Evolutionary conservation across 73 alveolate genomes (phyloP).

Genomic region (Uronychia setigera): DNA sequence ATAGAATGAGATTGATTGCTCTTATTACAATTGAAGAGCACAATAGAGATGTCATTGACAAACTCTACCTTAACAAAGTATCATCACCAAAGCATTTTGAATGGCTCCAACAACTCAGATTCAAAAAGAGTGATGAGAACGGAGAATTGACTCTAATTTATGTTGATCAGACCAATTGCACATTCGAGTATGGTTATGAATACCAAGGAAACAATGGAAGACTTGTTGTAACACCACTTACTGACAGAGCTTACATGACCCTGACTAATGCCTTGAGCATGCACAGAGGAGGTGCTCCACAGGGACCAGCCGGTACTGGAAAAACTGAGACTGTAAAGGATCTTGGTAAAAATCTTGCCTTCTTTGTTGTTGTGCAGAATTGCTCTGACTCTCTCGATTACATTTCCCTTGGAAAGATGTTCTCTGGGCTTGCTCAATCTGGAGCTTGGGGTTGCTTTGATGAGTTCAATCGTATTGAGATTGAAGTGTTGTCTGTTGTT

Average conservation of each 20-base stretch:
- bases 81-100: conserved; percentile 89
- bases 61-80: conserved; percentile 43
- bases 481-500: conserved; percentile 99
- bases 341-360: conserved; percentile 99
- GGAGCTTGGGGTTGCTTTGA: conserved; percentile 99
- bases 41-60: conserved; percentile 92
- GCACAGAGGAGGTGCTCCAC: conserved; percentile 99
- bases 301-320: conserved; percentile 99
- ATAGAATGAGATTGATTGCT: conserved; percentile 88
- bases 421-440: conserved; percentile 98
- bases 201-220: conserved; percentile 99
- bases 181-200: conserved; percentile 97
- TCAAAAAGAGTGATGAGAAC: conserved; percentile 81
- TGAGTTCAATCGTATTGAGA: conserved; percentile 99
- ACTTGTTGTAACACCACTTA: conserved; percentile 99
- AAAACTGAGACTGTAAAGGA: conserved; percentile 99
- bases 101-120: conserved; percentile 94
- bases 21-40: conserved; percentile 97
- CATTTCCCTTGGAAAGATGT: conserved; percentile 98
- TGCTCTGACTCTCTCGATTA: conserved; percentile 99
- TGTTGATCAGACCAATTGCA: conserved; percentile 95
- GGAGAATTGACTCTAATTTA: conserved; percentile 45
- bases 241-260: conserved; percentile 99
- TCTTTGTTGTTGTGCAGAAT: conserved; percentile 98
- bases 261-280: conserved; percentile 98